Evolutionary conservation across 768 basidiomycete species (phyloP).

Genomic region (Mycena sanguinolenta): DNA sequence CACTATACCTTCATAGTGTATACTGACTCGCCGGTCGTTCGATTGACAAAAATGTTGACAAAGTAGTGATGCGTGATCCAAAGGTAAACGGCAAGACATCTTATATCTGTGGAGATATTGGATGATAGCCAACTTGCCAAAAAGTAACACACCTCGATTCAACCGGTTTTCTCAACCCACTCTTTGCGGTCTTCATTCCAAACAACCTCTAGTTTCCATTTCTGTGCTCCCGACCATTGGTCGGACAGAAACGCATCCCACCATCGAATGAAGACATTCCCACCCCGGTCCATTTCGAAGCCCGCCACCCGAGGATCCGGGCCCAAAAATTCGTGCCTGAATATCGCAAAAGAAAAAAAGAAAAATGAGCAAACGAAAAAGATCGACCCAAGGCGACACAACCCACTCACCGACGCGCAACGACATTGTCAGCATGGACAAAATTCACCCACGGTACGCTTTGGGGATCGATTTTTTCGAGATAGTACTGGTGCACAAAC

Average conservation of each 20-base stretch:
- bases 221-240: constrained; percentile 57
- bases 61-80: too few relatives aligned
- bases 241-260: constrained; percentile 59
- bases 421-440: constrained; percentile 50
- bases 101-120: not conserved
- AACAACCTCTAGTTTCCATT: constrained; percentile 54
- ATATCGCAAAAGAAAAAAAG: too few relatives aligned
- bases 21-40: not conserved
- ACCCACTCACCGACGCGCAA: constrained; percentile 45
- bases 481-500: constrained; percentile 47
- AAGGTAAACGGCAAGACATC: not conserved
- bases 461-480: constrained; percentile 39
- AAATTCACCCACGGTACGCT: constrained; percentile 45
- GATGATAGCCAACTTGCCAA: not conserved
- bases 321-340: constrained; percentile 59
- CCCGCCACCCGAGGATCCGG: constrained; percentile 60
- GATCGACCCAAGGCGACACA: not conserved
- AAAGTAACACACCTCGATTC: not conserved
- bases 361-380: not conserved
- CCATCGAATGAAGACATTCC: constrained; percentile 57
- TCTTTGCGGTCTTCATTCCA: constrained; percentile 46
- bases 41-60: not conserved
- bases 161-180: constrained; percentile 54
- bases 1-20: too few relatives aligned
- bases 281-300: constrained; percentile 51